Evolutionary conservation across 2,329 filamentous ascomycete genomes (phyloP).

Genomic region (Boeremia lycopersici): DNA sequence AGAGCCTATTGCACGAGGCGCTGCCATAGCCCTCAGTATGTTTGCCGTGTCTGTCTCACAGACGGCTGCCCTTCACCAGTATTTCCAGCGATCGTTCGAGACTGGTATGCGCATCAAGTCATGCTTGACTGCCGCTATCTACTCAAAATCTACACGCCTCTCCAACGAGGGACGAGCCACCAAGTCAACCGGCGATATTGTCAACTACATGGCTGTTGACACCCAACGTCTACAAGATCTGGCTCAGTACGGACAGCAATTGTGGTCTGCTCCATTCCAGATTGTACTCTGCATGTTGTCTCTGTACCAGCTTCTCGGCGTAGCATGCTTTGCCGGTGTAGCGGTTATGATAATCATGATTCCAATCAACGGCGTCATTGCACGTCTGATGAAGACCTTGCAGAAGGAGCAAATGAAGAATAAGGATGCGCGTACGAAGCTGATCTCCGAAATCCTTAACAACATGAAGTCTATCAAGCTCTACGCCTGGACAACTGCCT

Average conservation of each 20-base stretch:
- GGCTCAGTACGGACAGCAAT: constrained; percentile 91
- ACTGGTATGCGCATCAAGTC: constrained; percentile 97
- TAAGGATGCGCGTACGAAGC: constrained; percentile 88
- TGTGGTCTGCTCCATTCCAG: constrained; percentile 97
- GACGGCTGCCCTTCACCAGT: constrained; percentile 92
- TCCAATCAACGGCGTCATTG: constrained; percentile 90
- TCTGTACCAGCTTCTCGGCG: constrained; percentile 90
- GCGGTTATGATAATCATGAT: constrained; percentile 98
- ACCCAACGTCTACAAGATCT: constrained; percentile 93
- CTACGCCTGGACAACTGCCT: constrained; percentile 95
- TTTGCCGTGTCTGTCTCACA: constrained; percentile 85
- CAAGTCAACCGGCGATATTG: constrained; percentile 96
- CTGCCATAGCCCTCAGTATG: constrained; percentile 89
- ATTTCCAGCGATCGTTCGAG: constrained; percentile 94
- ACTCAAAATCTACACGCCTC: constrained; percentile 84
- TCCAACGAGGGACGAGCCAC: constrained; percentile 89
- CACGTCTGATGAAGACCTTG: constrained; percentile 88
- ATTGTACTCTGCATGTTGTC: constrained; percentile 95
- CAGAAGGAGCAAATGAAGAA: constrained; percentile 99
- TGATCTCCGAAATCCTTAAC: constrained; percentile 97
- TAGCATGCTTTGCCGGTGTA: constrained; percentile 94
- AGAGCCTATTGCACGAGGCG: constrained; percentile 81
- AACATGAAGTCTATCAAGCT: constrained; percentile 99
- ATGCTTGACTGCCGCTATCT: constrained; percentile 86
- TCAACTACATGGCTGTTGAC: constrained; percentile 99